phyloP scores from a whole-genome alignment of 2,329 filamentous ascomycete genomes.

The Diaporthe australafricana region DNA sequence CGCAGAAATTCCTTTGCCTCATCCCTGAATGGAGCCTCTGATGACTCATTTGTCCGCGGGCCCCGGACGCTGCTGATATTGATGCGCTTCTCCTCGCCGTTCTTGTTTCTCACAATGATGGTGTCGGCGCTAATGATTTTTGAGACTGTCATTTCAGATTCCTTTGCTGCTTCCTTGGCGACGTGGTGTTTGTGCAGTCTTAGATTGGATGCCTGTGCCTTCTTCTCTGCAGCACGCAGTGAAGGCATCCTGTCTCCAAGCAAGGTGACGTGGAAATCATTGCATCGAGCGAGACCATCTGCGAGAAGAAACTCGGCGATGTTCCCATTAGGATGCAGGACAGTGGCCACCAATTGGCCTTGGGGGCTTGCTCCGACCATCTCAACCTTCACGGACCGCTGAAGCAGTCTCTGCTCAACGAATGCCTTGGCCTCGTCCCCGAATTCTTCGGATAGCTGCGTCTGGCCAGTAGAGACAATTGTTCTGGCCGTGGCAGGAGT shows the following conservation, averaged over 20 bases:
- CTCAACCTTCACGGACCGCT: constrained; percentile 85
- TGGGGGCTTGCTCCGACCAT: constrained; percentile 90
- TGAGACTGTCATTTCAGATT: constrained; percentile 84
- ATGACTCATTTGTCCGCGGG: constrained; percentile 87
- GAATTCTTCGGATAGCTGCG: constrained; percentile 87
- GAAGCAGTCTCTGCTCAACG: constrained; percentile 86
- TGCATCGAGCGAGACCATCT: constrained; percentile 90
- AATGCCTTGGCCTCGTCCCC: constrained; percentile 91
- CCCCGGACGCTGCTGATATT: constrained; percentile 93
- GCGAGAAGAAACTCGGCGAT: constrained; percentile 92
- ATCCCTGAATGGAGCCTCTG: constrained; percentile 88
- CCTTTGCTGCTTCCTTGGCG: constrained; percentile 72
- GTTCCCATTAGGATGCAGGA: constrained; percentile 90
- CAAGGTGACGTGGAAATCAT: constrained; percentile 94
- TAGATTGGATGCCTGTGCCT: constrained; percentile 80
- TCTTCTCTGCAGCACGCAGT: constrained; percentile 87
- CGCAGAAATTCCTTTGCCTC: constrained; percentile 97
- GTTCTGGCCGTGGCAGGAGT: constrained; percentile 90
- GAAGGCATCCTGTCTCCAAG: constrained; percentile 89
- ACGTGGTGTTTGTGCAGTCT: constrained; percentile 87
- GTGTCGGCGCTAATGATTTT: constrained; percentile 92
- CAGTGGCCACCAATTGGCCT: constrained; percentile 87
- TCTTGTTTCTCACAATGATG: constrained; percentile 86
- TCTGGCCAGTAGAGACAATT: constrained; percentile 80
- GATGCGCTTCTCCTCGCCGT: constrained; percentile 87